Base-by-base conservation (phyloP, 2,329 filamentous ascomycete genomes). In the Dothideomycetes sp. region DNA sequence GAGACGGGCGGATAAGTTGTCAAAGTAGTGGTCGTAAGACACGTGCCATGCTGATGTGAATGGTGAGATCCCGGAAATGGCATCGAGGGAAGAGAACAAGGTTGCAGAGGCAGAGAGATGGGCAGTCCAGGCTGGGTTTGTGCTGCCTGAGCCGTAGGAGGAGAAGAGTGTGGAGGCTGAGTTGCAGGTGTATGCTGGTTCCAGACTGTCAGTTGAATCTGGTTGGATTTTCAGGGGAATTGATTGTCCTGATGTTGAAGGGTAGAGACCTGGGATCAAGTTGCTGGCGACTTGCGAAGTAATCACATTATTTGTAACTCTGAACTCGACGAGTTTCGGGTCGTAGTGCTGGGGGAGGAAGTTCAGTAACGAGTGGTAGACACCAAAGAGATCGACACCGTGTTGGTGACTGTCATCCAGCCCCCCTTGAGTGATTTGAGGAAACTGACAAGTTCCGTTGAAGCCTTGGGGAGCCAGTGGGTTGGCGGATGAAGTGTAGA, bases 261-360 rank as follows among this genome's bases (percentile, higher is more conserved):
- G 63, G 61, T 75, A 82, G 78, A 86, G 85, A 43, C 80, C 84
- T 42, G 71, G 65, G 41, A 86, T 70, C 5, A 89, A 59, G 74
- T 85, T 84, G 42, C 80, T 74, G 9, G 81, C 82, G 12, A 89
- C 84, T 60, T 91, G 82, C 52, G 76, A 82, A 2, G 85, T 91
- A 53, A 93, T 89, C 36, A 78, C 69, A 60, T 91, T 91, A 57
- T 84, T 84, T 0, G 84, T 88, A 9, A 89, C 83, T 39, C 84
- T 73, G 59, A 80, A 89, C 34, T 60, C 61, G 23, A 84, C 68
- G 12, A 64, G 65, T 19, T 69, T 55, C 10, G 60, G 49, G 20
- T 63, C 44, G 25, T 68, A 59, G 3, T 63, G 61, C 5, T 56
- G 46, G 0, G 84, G 84, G 1, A 91, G 64, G 56, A 89, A 84